Base-by-base conservation (phyloP, 2,329 filamentous ascomycete genomes). In the Diaporthe nobilis region DNA sequence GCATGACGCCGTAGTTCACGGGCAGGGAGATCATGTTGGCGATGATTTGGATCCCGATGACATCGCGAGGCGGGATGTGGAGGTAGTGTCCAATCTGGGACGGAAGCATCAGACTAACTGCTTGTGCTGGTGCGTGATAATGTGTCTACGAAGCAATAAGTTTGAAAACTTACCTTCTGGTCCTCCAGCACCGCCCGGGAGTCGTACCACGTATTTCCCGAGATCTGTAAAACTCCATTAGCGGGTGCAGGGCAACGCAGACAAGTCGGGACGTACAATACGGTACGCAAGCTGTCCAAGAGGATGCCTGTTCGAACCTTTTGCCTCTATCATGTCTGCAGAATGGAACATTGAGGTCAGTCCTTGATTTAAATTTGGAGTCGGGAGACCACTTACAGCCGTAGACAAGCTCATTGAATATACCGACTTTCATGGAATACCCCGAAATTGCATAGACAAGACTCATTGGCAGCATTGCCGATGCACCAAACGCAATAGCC, bases 1-100 rank as follows among this genome's bases (percentile, higher is more conserved):
- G 71, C 78, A 79, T 78, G 4, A 79, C 75, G 39, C 67, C 77
- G 49, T 79, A 79, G 75, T 78, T 79, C 28, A 79, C 67, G 6
- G 77, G 78, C 6, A 73, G 73, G 4, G 77, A 76, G n/a, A 79
- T 37, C 42, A 78, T 77, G 65, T 77, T 77, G 71, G 75, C 77
- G 37, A 78, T 44, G 22, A 78, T 76, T 57, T 79, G 77, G 44
- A 78, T 77, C n/a, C 77, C 76, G 10, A 79, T 78, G 22, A 79
- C 77, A 31, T 75, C 61, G 10, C 78, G 77, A 39, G 77, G 78
- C 12, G 78, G 77, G 12, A 78, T 74, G 55, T 78, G 78, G 20
- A 78, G 58, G 44, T 76, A 76, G 28, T 76, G 71, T 28, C 75
- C 75, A n/a, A 76, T 74, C 75, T 76, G 20, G 6, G n/a, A 15